These are phyloP conservation scores for Tilletia walkeri DNA, from an alignment of 1,284 basidiomycete genomes.

Conservation along the genomic window DNA sequence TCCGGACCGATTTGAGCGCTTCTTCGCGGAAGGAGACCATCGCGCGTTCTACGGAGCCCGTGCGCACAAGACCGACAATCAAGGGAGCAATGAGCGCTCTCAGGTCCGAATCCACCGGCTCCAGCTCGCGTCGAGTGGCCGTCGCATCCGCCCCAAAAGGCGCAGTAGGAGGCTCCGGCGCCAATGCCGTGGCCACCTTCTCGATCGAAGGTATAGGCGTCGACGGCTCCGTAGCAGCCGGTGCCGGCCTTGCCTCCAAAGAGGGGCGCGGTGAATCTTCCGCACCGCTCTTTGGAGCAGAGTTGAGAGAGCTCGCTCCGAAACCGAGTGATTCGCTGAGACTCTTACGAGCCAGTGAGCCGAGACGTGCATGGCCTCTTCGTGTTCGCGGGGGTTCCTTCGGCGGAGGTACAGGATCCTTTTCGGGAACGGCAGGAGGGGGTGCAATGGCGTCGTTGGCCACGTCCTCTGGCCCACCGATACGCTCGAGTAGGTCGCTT, in stretches of 20 bases:
- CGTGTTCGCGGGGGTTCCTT: background rate
- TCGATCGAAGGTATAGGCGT: background rate
- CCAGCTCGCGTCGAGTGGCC: background rate
- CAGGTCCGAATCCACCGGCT: constrained; percentile 47
- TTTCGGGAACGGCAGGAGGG: constrained; percentile 8
- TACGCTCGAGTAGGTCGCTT: constrained; percentile 64
- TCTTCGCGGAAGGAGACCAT: constrained; percentile 74
- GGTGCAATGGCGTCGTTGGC: constrained; percentile 8
- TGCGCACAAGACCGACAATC: constrained; percentile 72
- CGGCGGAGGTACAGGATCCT: background rate
- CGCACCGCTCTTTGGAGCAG: background rate
- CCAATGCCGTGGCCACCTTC: constrained; percentile 15
- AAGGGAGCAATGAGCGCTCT: constrained; percentile 69
- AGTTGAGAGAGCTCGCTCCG: background rate
- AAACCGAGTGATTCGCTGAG: constrained; percentile 8
- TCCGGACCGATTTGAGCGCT: constrained; percentile 68
- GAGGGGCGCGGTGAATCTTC: constrained; percentile 14
- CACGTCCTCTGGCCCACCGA: constrained; percentile 21
- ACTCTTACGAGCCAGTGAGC: constrained; percentile 1
- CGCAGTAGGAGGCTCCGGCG: constrained; percentile 23
- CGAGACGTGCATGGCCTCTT: constrained; percentile 1
- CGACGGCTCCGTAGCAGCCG: background rate
- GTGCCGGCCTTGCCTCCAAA: background rate
- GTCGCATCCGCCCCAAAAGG: background rate
- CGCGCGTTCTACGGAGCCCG: constrained; percentile 70